phyloP scores from a whole-genome alignment of 208 protist genomes.

The Spironucleus salmonicida region DNA sequence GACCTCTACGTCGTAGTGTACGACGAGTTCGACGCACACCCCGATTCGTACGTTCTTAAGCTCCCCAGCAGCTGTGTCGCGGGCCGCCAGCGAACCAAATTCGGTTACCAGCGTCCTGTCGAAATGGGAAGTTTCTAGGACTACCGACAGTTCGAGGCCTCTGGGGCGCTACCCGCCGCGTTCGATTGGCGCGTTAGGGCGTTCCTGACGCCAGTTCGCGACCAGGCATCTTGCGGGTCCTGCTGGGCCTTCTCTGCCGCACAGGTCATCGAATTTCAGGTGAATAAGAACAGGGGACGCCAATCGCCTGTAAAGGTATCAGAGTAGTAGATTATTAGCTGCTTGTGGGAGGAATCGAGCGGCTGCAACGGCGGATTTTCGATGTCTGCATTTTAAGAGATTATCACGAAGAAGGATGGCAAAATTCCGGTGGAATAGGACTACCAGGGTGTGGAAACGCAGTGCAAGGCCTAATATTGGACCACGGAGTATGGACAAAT shows the following conservation, averaged over 20 bases:
- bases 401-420: not conserved
- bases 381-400: not conserved
- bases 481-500: constrained; percentile 6
- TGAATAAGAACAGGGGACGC: not conserved
- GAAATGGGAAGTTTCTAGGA: too few relatives aligned
- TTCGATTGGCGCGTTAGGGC: constrained; percentile 15
- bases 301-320: not conserved
- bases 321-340: constrained; percentile 5
- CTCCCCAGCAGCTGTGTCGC: too few relatives aligned
- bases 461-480: not conserved
- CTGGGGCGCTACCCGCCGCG: not conserved
- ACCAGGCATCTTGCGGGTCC: constrained; percentile 35
- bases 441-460: constrained; percentile 8
- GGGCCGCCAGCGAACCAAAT: too few relatives aligned
- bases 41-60: too few relatives aligned
- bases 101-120: too few relatives aligned
- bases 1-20: constrained; percentile 4
- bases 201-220: constrained; percentile 21
- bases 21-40: constrained; percentile 23
- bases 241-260: constrained; percentile 34
- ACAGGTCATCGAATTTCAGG: constrained; percentile 21
- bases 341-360: not conserved
- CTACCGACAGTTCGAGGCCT: too few relatives aligned
- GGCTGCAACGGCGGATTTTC: constrained; percentile 13
- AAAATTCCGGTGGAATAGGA: not conserved